phyloP scores from a whole-genome alignment of 108 stramenopile species.

The Conticribra guillardii region DNA sequence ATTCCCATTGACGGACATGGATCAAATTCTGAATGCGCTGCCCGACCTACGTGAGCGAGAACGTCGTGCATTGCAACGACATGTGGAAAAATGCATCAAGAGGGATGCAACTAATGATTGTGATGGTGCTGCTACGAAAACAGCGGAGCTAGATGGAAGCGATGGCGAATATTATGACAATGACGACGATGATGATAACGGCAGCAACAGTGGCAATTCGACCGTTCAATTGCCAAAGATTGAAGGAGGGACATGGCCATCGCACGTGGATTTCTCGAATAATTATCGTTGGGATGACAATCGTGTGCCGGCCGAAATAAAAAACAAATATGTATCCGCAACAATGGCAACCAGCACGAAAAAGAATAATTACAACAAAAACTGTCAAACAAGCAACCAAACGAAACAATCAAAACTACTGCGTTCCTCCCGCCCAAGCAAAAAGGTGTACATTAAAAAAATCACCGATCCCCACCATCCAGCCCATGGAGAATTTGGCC shows the following conservation, averaged over 20 bases:
- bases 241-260: conserved; percentile 13
- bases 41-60: conserved; percentile 35
- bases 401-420: no score
- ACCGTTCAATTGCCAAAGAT: neutral
- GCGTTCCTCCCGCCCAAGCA: conserved; percentile 5
- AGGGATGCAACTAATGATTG: no score
- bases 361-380: no score
- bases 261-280: conserved; percentile 35
- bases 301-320: conserved; percentile 10
- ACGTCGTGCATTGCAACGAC: conserved; percentile 37
- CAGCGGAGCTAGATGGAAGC: conserved; percentile 17
- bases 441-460: conserved; percentile 35
- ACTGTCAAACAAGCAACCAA: no score
- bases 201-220: neutral
- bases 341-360: neutral
- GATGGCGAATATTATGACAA: conserved; percentile 18
- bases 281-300: conserved; percentile 39
- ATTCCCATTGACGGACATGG: conserved; percentile 1
- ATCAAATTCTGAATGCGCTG: conserved; percentile 24
- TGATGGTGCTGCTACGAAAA: conserved; percentile 2
- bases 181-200: neutral
- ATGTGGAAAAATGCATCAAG: conserved; percentile 20
- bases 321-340: conserved; percentile 14
- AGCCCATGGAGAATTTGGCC: conserved; percentile 34
- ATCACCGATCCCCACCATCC: conserved; percentile 40